These are phyloP conservation scores for Blastosporella zonata DNA, from an alignment of 1,284 basidiomycete species.

Conservation along the genomic window DNA sequence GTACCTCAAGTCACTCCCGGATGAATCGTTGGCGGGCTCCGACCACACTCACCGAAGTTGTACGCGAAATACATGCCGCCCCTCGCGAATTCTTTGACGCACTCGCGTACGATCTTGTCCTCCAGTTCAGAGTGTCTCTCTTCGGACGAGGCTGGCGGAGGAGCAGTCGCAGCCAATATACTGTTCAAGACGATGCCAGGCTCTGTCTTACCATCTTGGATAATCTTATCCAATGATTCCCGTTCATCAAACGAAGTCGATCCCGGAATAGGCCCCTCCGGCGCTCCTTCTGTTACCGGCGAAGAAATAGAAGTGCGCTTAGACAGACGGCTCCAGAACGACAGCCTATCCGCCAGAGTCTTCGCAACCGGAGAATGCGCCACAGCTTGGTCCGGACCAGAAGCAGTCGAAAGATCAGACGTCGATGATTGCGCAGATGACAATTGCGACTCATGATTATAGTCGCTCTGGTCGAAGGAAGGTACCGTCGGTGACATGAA, in stretches of 20 bases:
- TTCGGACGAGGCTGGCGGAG: slow-evolving; percentile 55
- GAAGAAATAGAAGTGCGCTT: slow-evolving; percentile 34
- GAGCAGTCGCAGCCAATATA: slow-evolving; percentile 56
- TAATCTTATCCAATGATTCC: slow-evolving; percentile 49
- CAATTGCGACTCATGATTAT: slow-evolving; percentile 25
- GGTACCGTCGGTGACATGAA: slow-evolving; percentile 34
- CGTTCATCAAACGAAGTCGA: slow-evolving; percentile 31
- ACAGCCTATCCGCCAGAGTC: slow-evolving; percentile 59
- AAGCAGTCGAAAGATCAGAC: slow-evolving; percentile 55
- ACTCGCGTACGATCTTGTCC: slow-evolving; percentile 73
- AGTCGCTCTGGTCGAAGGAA: slow-evolving; percentile 8
- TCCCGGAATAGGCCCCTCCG: not conserved
- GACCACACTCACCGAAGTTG: slow-evolving; percentile 56
- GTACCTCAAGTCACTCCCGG: slow-evolving; percentile 3
- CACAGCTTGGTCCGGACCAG: slow-evolving; percentile 43
- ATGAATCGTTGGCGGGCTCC: not conserved
- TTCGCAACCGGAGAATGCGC: slow-evolving; percentile 54
- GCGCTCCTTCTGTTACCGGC: slow-evolving; percentile 5
- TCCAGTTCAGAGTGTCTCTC: slow-evolving; percentile 72
- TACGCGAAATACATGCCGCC: slow-evolving; percentile 83
- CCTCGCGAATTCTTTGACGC: slow-evolving; percentile 65
- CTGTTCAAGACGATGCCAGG: slow-evolving; percentile 50
- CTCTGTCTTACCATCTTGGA: slow-evolving; percentile 43
- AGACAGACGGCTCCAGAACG: slow-evolving; percentile 66
- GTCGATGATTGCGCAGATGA: slow-evolving; percentile 43